phyloP scores from a whole-genome alignment of 169 alveolate genomes.

The Plasmodium relictum region DNA sequence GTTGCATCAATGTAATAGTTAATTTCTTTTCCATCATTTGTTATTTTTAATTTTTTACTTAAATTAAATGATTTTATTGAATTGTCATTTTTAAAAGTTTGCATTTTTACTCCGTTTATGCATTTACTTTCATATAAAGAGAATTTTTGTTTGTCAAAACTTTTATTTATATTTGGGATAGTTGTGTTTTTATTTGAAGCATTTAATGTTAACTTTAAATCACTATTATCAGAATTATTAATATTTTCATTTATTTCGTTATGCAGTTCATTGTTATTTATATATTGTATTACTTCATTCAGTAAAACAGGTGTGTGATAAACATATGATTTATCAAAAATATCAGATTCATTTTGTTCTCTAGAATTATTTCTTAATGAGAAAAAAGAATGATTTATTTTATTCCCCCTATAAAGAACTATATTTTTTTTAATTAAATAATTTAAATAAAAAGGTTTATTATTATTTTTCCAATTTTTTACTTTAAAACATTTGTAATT shows the following conservation, averaged over 20 bases:
- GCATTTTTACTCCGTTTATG: not conserved
- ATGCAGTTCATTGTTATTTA: not conserved
- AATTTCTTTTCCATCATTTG: not conserved
- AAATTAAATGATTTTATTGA: not conserved
- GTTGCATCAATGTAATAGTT: constrained; percentile 83
- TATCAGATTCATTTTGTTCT: constrained; percentile 9
- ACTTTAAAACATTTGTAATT: constrained; percentile 18
- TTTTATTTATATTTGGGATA: not conserved
- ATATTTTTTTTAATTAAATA: not conserved
- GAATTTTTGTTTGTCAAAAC: not conserved
- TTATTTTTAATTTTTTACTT: not conserved
- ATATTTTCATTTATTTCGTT: not conserved
- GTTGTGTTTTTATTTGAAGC: not conserved
- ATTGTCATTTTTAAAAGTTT: not conserved
- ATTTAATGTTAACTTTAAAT: not conserved
- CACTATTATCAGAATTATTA: not conserved
- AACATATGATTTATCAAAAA: constrained; percentile 36
- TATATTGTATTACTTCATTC: constrained; percentile 34
- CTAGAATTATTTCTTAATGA: not conserved
- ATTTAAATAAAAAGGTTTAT: not conserved
- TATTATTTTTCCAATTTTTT: not conserved
- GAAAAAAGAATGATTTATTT: not conserved
- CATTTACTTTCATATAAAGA: not conserved
- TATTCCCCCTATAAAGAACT: not conserved
- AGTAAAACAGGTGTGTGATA: constrained; percentile 72